phyloP scores from a whole-genome alignment of 345 rosid genomes.

The Angophora floribunda region DNA sequence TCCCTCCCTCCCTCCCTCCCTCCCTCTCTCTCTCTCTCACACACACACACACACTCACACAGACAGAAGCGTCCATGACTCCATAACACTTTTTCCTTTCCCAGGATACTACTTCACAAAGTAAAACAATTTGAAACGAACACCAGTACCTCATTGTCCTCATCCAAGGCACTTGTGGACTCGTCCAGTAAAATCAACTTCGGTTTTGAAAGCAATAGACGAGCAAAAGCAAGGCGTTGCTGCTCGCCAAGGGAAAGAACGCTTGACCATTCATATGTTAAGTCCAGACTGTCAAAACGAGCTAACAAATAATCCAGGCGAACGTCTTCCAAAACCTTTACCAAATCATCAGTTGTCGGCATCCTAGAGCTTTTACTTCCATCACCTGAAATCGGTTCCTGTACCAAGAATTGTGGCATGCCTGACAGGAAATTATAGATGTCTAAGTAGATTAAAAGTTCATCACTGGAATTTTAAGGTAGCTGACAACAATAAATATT shows the following conservation, averaged over 20 bases:
- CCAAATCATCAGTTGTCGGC: constrained; percentile 65
- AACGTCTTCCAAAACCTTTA: constrained; percentile 54
- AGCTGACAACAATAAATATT: not conserved
- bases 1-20: not conserved
- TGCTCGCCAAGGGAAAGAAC: constrained; percentile 97
- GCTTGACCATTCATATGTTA: constrained; percentile 78
- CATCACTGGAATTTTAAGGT: not conserved
- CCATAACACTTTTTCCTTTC: not conserved
- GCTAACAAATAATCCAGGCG: constrained; percentile 60
- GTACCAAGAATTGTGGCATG: constrained; percentile 33
- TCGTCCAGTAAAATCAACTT: constrained; percentile 78
- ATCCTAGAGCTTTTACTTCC: constrained; percentile 15
- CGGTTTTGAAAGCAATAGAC: constrained; percentile 75
- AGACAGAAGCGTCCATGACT: not conserved
- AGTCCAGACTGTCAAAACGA: constrained; percentile 67
- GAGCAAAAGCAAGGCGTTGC: constrained; percentile 91
- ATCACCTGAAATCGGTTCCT: constrained; percentile 6
- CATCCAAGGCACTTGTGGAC: constrained; percentile 94
- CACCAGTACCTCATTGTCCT: constrained; percentile 67
- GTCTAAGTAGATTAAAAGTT: not conserved
- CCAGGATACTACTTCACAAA: not conserved
- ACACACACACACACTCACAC: too few species aligned
- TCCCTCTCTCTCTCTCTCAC: not conserved
- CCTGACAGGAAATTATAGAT: constrained; percentile 16
- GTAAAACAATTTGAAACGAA: not conserved